Evolutionary conservation across 305 asterid species (phyloP).

Genomic region (Solanum aculeatissimum): DNA sequence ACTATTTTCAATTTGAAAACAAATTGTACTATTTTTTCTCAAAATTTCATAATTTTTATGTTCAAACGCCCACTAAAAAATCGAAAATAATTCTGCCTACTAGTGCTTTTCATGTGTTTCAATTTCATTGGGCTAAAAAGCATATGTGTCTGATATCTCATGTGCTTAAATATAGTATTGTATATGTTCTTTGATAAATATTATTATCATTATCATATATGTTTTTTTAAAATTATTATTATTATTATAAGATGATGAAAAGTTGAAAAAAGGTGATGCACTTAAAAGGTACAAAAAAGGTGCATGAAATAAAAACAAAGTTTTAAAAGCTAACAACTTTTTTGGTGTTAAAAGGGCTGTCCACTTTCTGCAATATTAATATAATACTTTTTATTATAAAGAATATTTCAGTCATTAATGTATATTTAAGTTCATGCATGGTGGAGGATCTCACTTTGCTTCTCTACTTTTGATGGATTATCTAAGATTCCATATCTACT

Average conservation of each 20-base stretch:
- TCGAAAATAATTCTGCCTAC: not conserved
- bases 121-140: not conserved
- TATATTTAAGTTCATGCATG: slow-evolving; percentile 14
- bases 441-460: slow-evolving; percentile 13
- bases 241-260: not conserved
- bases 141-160: not conserved
- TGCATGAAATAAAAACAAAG: slow-evolving; percentile 15
- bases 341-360: slow-evolving; percentile 82
- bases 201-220: not conserved
- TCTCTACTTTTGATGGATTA: slow-evolving; percentile 38
- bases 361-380: slow-evolving; percentile 68
- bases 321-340: slow-evolving; percentile 51
- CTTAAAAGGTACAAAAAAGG: slow-evolving; percentile 35
- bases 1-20: not conserved
- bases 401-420: slow-evolving; percentile 7
- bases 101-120: not conserved
- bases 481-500: slow-evolving; percentile 29
- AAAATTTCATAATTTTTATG: not conserved
- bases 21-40: not conserved
- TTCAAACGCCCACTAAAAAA: not conserved
- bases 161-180: not conserved
- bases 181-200: not conserved
- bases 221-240: not conserved
- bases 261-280: slow-evolving; percentile 6
- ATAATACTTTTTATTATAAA: not conserved